Evolutionary conservation across 2,329 filamentous ascomycete species (phyloP), one percentile per base, ranked within the genome.

Genomic region (Ophiostoma himal-ulmi): DNA sequence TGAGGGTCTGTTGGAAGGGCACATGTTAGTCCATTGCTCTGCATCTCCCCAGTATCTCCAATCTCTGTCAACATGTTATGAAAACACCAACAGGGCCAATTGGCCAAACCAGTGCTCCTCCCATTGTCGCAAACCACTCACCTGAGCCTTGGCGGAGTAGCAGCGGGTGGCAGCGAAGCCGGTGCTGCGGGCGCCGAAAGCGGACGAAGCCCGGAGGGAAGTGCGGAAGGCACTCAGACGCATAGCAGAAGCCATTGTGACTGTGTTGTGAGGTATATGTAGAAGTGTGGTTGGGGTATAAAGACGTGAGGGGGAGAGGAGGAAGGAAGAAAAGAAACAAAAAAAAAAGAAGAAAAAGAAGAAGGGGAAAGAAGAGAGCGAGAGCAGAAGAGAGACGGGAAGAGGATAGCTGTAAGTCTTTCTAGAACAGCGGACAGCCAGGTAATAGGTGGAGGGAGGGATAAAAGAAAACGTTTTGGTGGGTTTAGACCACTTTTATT

Each of bases 81-180:
- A 64, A 10, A 26, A 5, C 37, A 22, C 36, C 36, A 26, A 41
- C 8, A 66, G 34, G 20, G 17, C 60, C 36, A 44, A 39, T 41
- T 37, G 60, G 34, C 34, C n/a, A 26, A 26, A 22, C 52, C n/a
- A 26, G 26, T 26, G 30, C 30, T 30, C n/a, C 8, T 8, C n/a
- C n/a, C n/a, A 26, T 20, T 20, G 52, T n/a, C 17, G 36, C 10
- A 41, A 66, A 22, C 36, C 36, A 72, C 67, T 70, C 84, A 96
- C 93, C 87, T 94, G 89, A 77, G 90, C 88, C 88, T 97, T 97
- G 76, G 93, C 90, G 74, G 94, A 97, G 85, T 97, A 97, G 87
- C 88, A 93, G 83, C 95, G 90, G 79, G 91, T 83, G 80, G 91
- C 90, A 83, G 90, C 93, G 85, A 93, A 94, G 80, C 89, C 89